Base-by-base conservation (phyloP, 1,284 basidiomycete genomes). In the Puccinia novopanici region DNA sequence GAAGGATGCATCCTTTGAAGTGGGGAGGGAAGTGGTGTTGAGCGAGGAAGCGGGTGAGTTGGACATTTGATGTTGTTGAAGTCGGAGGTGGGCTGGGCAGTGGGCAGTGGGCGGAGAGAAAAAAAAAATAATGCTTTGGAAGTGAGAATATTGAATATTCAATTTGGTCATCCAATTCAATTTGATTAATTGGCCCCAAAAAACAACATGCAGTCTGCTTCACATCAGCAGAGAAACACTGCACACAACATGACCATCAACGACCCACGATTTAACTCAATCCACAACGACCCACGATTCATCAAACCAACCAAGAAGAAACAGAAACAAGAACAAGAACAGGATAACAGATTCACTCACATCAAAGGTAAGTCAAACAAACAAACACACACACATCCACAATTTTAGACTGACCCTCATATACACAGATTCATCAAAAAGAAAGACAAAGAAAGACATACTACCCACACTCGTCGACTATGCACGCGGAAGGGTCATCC, bases 401-500 rank as follows among this genome's bases (percentile, higher is more conserved):
- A 34, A n/a, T n/a, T 4, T 34, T 34, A 34, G 4, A 34, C 34
- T 34, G 34, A 34, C 34, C 4, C 34, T 2, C 34, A 34, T 4
- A 48, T 48, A 19, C 15, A 55, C 22, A 48, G 45, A 48, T 48
- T 48, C 45, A 48, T n/a, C 8, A 19, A 55, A 19, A 2, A n/a
- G n/a, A n/a, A 55, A 55, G 34, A 34, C 34, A 55, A 55, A 55
- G 52, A 24, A 22, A 24, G 52, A 8, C 13, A 55, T 13, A 55
- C n/a, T n/a, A n/a, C 17, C 52, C 2, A 24, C 10, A 22, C 2
- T 70, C n/a, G 12, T 90, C 50, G 97, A 99, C 86, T 93, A 92
- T 84, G 97, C 97, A 63, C 92, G 97, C 84, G 97, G 96, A 81
- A 91, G 91, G 84, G 91, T 91, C 10, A 87, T 92, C 12, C 89